Conservation (phyloP, 1,284 basidiomycete genomes). For the Pholiota adiposa region DNA sequence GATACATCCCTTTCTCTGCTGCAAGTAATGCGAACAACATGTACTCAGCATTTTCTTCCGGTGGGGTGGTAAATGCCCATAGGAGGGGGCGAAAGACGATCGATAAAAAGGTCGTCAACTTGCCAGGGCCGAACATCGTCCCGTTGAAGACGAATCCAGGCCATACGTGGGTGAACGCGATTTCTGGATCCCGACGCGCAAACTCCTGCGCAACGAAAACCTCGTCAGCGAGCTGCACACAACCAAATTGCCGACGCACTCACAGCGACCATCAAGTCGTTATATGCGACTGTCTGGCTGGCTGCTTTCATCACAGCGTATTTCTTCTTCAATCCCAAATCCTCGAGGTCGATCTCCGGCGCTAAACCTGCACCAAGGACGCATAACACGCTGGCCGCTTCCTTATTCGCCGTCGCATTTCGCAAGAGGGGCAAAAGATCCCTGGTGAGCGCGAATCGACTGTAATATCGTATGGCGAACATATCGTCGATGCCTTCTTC, state of each 20-base stretch:
- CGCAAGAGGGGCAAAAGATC: constrained; percentile 42
- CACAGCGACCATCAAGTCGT: constrained; percentile 49
- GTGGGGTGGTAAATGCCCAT: constrained; percentile 34
- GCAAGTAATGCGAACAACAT: constrained; percentile 44
- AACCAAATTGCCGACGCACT: constrained; percentile 6
- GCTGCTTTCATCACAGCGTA: constrained; percentile 37
- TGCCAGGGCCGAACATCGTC: constrained; percentile 12
- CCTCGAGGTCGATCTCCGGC: constrained; percentile 39
- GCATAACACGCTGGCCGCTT: constrained; percentile 46
- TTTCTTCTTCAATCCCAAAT: constrained; percentile 47
- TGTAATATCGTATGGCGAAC: constrained; percentile 47
- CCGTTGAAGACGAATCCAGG: constrained; percentile 42
- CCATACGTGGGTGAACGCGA: constrained; percentile 42
- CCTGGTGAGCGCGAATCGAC: constrained; percentile 44
- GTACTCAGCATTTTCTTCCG: constrained; percentile 43
- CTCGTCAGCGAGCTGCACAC: background rate
- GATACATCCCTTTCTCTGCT: constrained; percentile 36
- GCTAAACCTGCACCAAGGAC: constrained; percentile 43
- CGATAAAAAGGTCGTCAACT: constrained; percentile 6
- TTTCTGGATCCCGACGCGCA: constrained; percentile 31
- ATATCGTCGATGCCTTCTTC: constrained; percentile 50
- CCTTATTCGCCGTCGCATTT: constrained; percentile 38
- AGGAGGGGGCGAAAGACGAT: constrained; percentile 30
- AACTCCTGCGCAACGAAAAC: constrained; percentile 3
- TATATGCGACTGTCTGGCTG: constrained; percentile 39